Percentiles rank a stretch among this genome's conserved stretches.
Conservation (phyloP, 2,329 filamentous ascomycete genomes). For the Fusarium goolgardi region DNA sequence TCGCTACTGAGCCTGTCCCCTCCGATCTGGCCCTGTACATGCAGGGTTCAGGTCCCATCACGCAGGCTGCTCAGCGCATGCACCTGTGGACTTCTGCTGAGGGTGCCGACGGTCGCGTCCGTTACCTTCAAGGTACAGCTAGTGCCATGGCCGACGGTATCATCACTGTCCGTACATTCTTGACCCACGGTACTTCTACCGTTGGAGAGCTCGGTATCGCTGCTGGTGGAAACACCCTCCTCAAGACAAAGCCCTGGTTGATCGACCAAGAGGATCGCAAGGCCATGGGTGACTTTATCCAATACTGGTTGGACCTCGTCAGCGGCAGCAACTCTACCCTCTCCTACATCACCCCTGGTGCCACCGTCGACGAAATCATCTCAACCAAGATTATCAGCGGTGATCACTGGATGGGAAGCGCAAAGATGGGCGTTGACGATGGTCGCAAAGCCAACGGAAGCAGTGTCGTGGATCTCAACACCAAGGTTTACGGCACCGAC, state of each 20-base stretch:
- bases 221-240: conserved; percentile 41
- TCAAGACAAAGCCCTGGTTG: conserved; percentile 47
- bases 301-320: conserved; percentile 44
- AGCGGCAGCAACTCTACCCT: conserved; percentile 41
- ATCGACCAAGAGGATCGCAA: conserved; percentile 43
- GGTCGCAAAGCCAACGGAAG: conserved; percentile 59
- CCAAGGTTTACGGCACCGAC: conserved; percentile 69
- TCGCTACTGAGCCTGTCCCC: conserved; percentile 27
- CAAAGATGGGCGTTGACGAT: conserved; percentile 61
- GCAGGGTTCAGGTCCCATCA: conserved; percentile 45
- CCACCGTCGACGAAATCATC: conserved; percentile 37
- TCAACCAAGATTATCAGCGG: conserved; percentile 45
- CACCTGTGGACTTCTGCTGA: conserved; percentile 45
- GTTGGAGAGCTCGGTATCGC: conserved; percentile 45
- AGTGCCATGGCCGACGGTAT: conserved; percentile 43
- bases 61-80: conserved; percentile 46
- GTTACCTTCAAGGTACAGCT: conserved; percentile 44
- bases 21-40: conserved; percentile 44
- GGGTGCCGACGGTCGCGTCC: conserved; percentile 41
- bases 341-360: conserved; percentile 37
- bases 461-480: conserved; percentile 66
- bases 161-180: conserved; percentile 41
- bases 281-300: conserved; percentile 43
- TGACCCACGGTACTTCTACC: conserved; percentile 44
- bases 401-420: conserved; percentile 47